Base-by-base conservation (phyloP, 2,329 filamentous ascomycete species). In the Cercospora sojina region DNA sequence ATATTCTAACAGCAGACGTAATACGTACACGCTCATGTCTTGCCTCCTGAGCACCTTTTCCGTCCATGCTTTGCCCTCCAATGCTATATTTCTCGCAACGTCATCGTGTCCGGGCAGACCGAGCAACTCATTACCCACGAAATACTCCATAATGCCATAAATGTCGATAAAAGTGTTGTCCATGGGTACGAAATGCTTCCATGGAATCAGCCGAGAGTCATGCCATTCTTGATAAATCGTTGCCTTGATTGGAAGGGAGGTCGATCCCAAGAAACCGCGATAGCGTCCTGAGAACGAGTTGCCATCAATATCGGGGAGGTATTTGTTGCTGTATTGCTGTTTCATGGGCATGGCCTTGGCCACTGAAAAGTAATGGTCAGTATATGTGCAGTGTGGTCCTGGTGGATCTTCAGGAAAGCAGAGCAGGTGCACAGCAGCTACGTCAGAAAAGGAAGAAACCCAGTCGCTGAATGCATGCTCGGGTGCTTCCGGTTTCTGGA, bases 11-110 rank as follows among this genome's bases (percentile, higher is more conserved):
- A 82, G 59, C 67, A 95, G 76, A 55, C 91, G 81, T 74, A 93
- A 94, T 72, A 94, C 83, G 74, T 95, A 95, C 7, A 92, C 85
- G 77, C 93, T 89, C 86, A 90, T 91, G 73, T 95, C 92, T 75
- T 90, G 89, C 72, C 85, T 86, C 67, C 89, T 81, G 18, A 93
- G 72, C 12, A 86, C 89, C 75, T 83, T 85, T 68, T 87, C 85
- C 0, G 90, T 88, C 90, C 90, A 93, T 32, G 82, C 80, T 74
- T 88, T 87, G 2, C 90, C 90, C 3, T 84, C 85, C 51, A 80
- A 78, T 12, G 90, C 90, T 72, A 93, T 91, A 75, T 81, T 83
- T 76, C 86, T 81, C 0, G 88, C 91, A 3, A 81, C 82, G 1
- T 78, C 77, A 72, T 92, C 90, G 56, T 79, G 79, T 0, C 76